Base-by-base conservation (phyloP, 208 protist species). In the Acanthamoeba royreba region DNA sequence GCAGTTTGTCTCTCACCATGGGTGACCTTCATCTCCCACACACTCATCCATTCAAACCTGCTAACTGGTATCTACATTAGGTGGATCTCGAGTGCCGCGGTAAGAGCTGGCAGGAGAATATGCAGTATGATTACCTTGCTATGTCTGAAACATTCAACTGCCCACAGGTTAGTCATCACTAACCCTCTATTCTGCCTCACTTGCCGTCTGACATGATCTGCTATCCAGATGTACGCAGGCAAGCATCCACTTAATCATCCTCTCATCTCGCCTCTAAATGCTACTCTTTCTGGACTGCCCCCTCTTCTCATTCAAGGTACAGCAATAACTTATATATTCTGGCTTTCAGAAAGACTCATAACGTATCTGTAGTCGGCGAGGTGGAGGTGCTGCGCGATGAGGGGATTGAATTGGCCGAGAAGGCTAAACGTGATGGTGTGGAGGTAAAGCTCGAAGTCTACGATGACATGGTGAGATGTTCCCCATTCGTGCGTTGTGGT, bases 361-460 rank as follows among this genome's bases (percentile, higher is more conserved):
- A 45, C 31, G 17, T 31, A 9, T 9, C 25, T 45, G 38, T 22
- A 92, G 87, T 46, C 42, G 87, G 87, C n/a, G 87, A 79, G 19
- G 55, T 92, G 17, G 87, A 92, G 45, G 58, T 92, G 66, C n/a
- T 92, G 61, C 49, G 35, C 22, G 87, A 92, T 58, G 87, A 92
- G 28, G 87, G 33, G 0, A 42, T 92, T 25, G 9, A 52, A 17
- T 45, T 92, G 19, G 87, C 87, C 87, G 66, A 69, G 45, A 74
- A 35, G 35, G 87, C 87, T 4, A 38, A 22, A 45, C 3, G 33
- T 13, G 87, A 52, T 31, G 87, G 55, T 3, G 55, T 69, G n/a
- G 46, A 90, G 38, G 22, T 28, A 33, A 90, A 42, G 13, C 61
- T 92, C 8, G 55, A 77, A 77, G 55, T 92, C 55, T 92, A 79